Evolutionary conservation across 495 filamentous ascomycete genomes (phyloP), one percentile per base, ranked within the genome.

Genomic region (Podospora bellae-mahoneyi): DNA sequence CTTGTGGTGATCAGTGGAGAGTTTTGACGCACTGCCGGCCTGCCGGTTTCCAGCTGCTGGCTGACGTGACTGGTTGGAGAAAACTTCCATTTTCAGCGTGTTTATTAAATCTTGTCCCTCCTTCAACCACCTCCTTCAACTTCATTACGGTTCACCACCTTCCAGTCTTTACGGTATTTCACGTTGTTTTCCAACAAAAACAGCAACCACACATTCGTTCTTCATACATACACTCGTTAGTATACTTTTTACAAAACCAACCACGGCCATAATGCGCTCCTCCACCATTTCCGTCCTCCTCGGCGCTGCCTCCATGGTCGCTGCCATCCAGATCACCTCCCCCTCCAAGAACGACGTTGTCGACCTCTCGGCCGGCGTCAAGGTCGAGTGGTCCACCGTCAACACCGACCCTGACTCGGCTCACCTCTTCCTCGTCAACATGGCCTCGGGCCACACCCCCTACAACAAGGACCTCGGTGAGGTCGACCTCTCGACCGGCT

Each of bases 361-460:
- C 65, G 71, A 71, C 60, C 56, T 69, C 55, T 34, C 66, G 6
- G 5, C 54, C n/a, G 75, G 75, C 73, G 65, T 74, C 26, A 48
- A 69, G 34, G 73, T 77, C 55, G 61, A 63, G 15, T 77, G 73
- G 73, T 32, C 60, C 58, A 71, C 71, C 57, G 75, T 77, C 69
- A 66, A 13, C 66, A 71, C 68, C 68, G 75, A 77, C 67, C 71
- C 75, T 23, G 23, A 23, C 60, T 54, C 53, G 32, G 75, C 75
- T 32, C 69, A 75, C 68, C 68, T 75, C 32, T 62, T 72, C 60
- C 73, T 77, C 20, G 75, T 77, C 71, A 77, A 77, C 73, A 69
- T 71, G 73, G 75, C 75, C 69, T 32, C 64, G 60, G 75, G 75
- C 60, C 68, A 72, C 71, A 71, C 69, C 39, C 75, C 73, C 48